A percentile compares a stretch with the other conserved stretches of the same genome.
phyloP scores from a whole-genome alignment of 768 basidiomycete genomes.

The Russula griseocarnosa region DNA sequence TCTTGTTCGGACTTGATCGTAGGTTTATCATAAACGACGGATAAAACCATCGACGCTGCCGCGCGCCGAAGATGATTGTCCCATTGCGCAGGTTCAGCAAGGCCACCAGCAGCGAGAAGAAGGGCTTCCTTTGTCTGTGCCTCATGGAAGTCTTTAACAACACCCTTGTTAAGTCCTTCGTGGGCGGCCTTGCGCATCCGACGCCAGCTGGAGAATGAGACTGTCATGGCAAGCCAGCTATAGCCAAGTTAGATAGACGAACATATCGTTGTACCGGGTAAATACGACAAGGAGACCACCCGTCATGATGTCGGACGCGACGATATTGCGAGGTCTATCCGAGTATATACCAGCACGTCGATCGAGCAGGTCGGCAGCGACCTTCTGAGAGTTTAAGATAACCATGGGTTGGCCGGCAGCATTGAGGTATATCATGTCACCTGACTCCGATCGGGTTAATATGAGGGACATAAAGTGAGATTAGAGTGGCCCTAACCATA shows the following conservation, averaged over 20 bases:
- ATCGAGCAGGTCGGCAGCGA: conserved; percentile 35
- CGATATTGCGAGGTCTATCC: conserved; percentile 28
- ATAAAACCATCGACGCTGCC: conserved; percentile 33
- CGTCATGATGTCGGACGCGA: conserved; percentile 27
- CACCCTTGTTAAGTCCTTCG: conserved; percentile 35
- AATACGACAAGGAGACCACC: conserved; percentile 27
- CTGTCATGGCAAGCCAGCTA: neutral
- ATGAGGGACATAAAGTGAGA: neutral
- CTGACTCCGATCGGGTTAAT: neutral
- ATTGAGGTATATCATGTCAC: conserved; percentile 29
- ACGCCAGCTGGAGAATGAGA: conserved; percentile 34
- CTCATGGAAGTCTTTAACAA: conserved; percentile 30
- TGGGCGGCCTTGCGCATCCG: conserved; percentile 37
- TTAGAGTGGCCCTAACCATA: conserved; percentile 5
- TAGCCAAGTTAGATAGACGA: neutral
- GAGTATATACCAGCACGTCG: conserved; percentile 34
- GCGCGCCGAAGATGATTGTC: conserved; percentile 34
- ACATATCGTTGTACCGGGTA: conserved; percentile 23
- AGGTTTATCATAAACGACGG: conserved; percentile 31
- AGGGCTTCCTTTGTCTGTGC: conserved; percentile 35
- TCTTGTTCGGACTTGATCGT: conserved; percentile 27
- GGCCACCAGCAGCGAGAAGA: conserved; percentile 33
- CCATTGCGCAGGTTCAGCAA: conserved; percentile 34
- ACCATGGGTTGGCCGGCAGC: conserved; percentile 29
- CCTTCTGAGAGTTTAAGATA: conserved; percentile 33